phyloP scores from a whole-genome alignment of 768 basidiomycete genomes.

The Amanita muscaria region DNA sequence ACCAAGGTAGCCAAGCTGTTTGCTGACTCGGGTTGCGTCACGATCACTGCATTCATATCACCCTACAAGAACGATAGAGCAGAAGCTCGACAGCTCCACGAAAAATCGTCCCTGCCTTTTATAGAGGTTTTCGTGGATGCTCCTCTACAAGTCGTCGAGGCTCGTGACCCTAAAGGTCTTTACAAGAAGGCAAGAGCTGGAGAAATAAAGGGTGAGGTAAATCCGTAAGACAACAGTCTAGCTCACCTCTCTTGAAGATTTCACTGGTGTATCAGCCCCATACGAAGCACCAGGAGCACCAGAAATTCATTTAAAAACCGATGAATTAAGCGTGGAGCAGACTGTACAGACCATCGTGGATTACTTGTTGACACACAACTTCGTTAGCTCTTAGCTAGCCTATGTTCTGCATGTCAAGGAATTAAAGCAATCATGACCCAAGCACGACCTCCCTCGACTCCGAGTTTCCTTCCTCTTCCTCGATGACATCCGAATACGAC shows the following conservation, averaged over 20 bases:
- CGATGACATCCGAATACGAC: conserved; percentile 42
- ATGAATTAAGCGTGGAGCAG: conserved; percentile 66
- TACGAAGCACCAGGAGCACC: conserved; percentile 83
- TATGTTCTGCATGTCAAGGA: no score
- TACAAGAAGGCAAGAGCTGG: conserved; percentile 96
- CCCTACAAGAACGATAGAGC: conserved; percentile 88
- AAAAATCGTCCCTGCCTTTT: conserved; percentile 65
- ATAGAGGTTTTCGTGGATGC: conserved; percentile 95
- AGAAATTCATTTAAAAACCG: conserved; percentile 89
- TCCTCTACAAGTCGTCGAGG: conserved; percentile 78
- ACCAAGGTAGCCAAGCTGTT: conserved; percentile 90
- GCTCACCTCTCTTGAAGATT: conserved; percentile 47
- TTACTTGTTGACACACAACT: conserved; percentile 62
- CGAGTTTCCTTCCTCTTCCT: conserved; percentile 66
- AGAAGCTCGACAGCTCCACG: conserved; percentile 76
- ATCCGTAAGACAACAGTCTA: background rate
- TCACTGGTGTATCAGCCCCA: conserved; percentile 95
- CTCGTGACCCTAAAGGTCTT: conserved; percentile 92
- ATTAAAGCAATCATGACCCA: no score
- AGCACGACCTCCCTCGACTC: no score
- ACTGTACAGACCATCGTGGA: conserved; percentile 72
- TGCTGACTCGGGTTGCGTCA: conserved; percentile 76
- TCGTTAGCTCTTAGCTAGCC: background rate
- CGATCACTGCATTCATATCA: conserved; percentile 96
- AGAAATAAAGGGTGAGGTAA: conserved; percentile 78